Base-by-base conservation (phyloP, 495 filamentous ascomycete genomes). In the Podospora sp. region DNA sequence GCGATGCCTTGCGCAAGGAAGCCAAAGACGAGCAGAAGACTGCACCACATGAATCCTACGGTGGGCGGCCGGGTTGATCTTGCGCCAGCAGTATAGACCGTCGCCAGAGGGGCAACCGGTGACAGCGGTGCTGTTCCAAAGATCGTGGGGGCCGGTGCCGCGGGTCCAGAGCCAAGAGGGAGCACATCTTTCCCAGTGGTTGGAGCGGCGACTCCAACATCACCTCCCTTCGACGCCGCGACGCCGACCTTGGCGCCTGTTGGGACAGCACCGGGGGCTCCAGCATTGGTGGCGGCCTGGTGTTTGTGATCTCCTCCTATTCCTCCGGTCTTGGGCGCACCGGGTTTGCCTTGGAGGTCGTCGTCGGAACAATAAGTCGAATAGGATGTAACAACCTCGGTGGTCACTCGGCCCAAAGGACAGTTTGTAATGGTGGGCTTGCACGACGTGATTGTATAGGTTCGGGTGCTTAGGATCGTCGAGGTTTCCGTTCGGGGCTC, bases 371-470 rank as follows among this genome's bases (percentile, higher is more conserved):
- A 64, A 14, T 18, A 62, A 25, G 62, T 61, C 8, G 67, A 60
- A 40, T 26, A 52, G 21, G 62, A 46, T 12, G 56, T 62, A 27
- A 69, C 14, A 25, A 62, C 62, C 21, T 76, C 70, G 56, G 76
- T 77, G 6, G 74, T 78, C 2, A 79, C 72, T 14, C 69, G 55
- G 52, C 78, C 76, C 16, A 83, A 81, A 8, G 86, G 87, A 75
- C 87, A 89, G 71, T 86, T 78, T 27, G 81, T 86, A 12, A 88
- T 85, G 3, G 79, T 84, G 1, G 85, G 67, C 18, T 81, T 76
- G 67, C 86, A 88, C 63, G 82, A 81, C 2, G 81, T 85, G 73
- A 87, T 78, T 4, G 86, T 87, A 60, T 79, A 70, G 64, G 75
- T 71, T 53, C 74, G 79, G 20, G 82, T 84, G 24, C 71, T 73